Base-by-base conservation (phyloP, 2,329 filamentous ascomycete species). In the Botrytis hyacinthi region DNA sequence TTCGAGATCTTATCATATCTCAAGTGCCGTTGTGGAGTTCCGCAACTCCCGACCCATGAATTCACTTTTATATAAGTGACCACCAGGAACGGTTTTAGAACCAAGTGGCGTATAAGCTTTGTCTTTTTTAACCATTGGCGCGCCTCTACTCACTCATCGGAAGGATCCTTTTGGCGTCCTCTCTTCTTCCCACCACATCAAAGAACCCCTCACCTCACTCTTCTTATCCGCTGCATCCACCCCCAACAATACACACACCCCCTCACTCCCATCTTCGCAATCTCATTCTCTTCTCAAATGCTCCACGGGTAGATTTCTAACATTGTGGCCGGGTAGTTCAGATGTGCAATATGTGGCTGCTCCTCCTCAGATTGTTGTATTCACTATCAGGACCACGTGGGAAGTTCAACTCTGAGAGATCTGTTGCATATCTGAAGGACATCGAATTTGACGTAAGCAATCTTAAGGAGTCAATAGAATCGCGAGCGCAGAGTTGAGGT, bases 371-470 rank as follows among this genome's bases (percentile, higher is more conserved):
- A 35, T 9, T 16, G n/a, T 67, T 51, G 16, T 51, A 67, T 51
- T 67, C 44, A 67, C 22, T 51, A 32, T 37, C 14, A 46, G 22
- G 7, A 14, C 8, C 44, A 67, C 14, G 46, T 40, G 22, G 14
- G 20, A 32, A 63, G 1, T 42, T 32, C n/a, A 29, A 63, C 26
- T 18, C 8, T 22, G 16, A 4, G 26, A 26, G 18, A 29, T 51
- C 29, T 67, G 32, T 54, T 68, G 32, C 65, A 40, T 54, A 54
- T 68, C 46, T 68, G 46, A 68, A 40, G 48, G n/a, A 68, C 26
- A 68, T 68, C 26, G 35, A 54, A 42, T 42, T 68, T 68, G 46
- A 68, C 26, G 65, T 68, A 54, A 40, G 35, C 46, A 51, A 40
- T 18, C n/a, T 29, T 10, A 40, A 10, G 26, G 51, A 29, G 8